phyloP scores from a whole-genome alignment of 495 filamentous ascomycete species.

The Cenococcum geophilum region DNA sequence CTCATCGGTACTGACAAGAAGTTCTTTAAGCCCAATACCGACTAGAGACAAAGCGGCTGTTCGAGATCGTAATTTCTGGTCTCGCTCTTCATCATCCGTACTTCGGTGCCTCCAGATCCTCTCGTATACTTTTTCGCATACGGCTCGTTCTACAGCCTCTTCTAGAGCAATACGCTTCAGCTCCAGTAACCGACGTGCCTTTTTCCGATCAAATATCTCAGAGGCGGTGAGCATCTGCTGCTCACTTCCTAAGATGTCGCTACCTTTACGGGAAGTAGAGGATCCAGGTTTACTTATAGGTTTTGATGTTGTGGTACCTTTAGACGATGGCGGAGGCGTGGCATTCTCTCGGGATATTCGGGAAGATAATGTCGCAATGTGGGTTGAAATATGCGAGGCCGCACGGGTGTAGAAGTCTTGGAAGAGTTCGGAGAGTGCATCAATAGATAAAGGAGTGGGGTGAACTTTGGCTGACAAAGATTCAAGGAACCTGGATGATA shows the following conservation, averaged over 20 bases:
- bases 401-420: conserved; percentile 91
- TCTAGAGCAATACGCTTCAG: conserved; percentile 70
- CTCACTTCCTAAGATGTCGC: conserved; percentile 44
- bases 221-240: conserved; percentile 90
- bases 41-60: conserved; percentile 86
- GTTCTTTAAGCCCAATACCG: conserved; percentile 78
- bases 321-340: conserved; percentile 41
- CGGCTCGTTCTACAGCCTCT: conserved; percentile 83
- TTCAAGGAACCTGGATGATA: conserved; percentile 69
- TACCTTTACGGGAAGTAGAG: conserved; percentile 30
- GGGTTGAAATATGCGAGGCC: conserved; percentile 75
- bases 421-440: conserved; percentile 77
- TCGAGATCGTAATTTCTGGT: conserved; percentile 91
- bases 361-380: conserved; percentile 75
- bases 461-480: conserved; percentile 84
- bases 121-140: conserved; percentile 81
- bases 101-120: conserved; percentile 85
- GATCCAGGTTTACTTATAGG: conserved; percentile 14
- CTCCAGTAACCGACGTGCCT: conserved; percentile 68
- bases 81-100: conserved; percentile 89
- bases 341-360: conserved; percentile 61
- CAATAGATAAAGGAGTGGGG: conserved; percentile 73
- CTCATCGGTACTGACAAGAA: conserved; percentile 66
- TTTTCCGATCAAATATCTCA: conserved; percentile 73
- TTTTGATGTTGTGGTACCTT: conserved; percentile 46